Base-by-base conservation (phyloP, 805 yeast genomes). In the Kodamaea neixiangensis region DNA sequence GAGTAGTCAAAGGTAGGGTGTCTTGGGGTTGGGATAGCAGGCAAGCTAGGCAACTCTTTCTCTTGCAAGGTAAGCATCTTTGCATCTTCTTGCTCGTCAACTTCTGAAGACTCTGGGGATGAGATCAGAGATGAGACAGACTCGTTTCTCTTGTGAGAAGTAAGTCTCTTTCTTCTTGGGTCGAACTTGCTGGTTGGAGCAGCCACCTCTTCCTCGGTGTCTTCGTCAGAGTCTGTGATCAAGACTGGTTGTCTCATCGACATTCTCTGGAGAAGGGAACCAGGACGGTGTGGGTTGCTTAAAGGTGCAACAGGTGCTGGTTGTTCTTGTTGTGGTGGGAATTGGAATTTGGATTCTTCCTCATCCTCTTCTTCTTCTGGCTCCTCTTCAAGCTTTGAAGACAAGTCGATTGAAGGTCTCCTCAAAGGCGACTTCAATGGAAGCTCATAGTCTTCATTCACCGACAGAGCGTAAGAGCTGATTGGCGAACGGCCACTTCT, bases 1-100 rank as follows among this genome's bases (percentile, higher is more conserved):
- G 53, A 53, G 44, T 49, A 54, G 51, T 68, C 69, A 47, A 68
- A 63, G 7, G 61, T 31, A 38, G 11, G 41, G 31, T 34, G 33
- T 22, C 52, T 47, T 21, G 51, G 52, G n/a, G 42, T 29, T 14
- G 54, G 49, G 29, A 46, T 31, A 15, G 33, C 35, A n/a, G 52
- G 46, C 35, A 45, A 19, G 20, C 38, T 29, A n/a, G 49, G 53
- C 17, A 41, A 40, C 10, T 15, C 65, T 63, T 41, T 53, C 14
- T 44, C 46, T 44, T 31, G 46, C 43, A 21, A 17, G 14, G 37
- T 19, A 21, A 51, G 39, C n/a, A 48, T 38, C 21, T 25, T 21
- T 37, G 52, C 34, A 10, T 56, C 52, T 18, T 50, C 54, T 11
- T 38, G 49, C 35, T 54, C 58, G 19, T 54, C 55, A 6, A 49